Evolutionary conservation across 176 grass and related monocot species (phyloP), one percentile per base, ranked within the genome.

Genomic region (Ampelocalamus luodianensis): DNA sequence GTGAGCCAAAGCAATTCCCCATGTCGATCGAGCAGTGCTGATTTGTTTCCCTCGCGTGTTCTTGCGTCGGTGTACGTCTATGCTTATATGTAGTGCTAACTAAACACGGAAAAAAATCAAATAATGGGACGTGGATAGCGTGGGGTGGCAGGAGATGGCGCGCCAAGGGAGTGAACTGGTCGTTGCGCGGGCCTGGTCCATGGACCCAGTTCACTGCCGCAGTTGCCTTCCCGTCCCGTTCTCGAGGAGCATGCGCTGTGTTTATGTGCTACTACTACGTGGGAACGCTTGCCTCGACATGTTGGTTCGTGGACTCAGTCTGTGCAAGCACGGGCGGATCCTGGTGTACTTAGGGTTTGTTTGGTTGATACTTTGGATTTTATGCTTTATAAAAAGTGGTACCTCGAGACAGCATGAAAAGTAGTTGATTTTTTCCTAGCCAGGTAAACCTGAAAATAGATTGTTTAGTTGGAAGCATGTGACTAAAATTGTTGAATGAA

Each of bases 1-100:
- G 5, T 14, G 61, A 76, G 71, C 61, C 12, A 23, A 15, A 87
- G 86, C 72, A 77, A 24, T 87, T 87, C 14, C 79, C 79, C 86
- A 87, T 87, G 63, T 7, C 4, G 24, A 64, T 23, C 9, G 68
- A 48, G 14, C 62, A 20, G 20, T 3, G 29, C 26, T n/a, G 45
- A 72, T 49, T 2, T 44, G 65, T 34, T 7, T 9, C 45, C 10
- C 11, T 32, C 16, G 36, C 36, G 12, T 18, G 71, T 32, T 72
- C 6, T 54, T 10, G 24, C 3, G 34, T 37, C 18, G 18, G 16
- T 42, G 32, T 42, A 12, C 8, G 5, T 16, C 10, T 8, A n/a
- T 16, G 68, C 42, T 71, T 46, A 69, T 22, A 1, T 5, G 1
- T 2, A 11, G 3, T 5, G 32, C 23, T 64, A 60, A 65, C 18